Evolutionary conservation across 768 basidiomycete genomes (phyloP).

Genomic region (Thelephora aurantiotincta): DNA sequence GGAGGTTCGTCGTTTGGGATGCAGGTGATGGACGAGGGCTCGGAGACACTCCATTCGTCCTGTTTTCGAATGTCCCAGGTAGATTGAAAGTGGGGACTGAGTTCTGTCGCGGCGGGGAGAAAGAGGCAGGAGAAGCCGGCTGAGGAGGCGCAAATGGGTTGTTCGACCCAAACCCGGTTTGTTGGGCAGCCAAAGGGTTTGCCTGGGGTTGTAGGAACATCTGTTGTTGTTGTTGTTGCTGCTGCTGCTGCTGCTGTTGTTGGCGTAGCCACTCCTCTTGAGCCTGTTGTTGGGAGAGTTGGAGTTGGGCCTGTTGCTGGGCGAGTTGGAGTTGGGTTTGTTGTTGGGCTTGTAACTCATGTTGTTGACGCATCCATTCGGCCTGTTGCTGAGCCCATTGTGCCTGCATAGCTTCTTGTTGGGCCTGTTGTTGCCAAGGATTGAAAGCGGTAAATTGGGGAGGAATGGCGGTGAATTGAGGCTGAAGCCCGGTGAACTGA

Average conservation of each 20-base stretch:
- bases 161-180: slow-evolving; percentile 83
- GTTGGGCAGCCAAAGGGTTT: slow-evolving; percentile 33
- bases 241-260: slow-evolving; percentile 31
- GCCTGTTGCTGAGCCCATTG: slow-evolving; percentile 16
- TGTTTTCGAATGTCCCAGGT: slow-evolving; percentile 48
- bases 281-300: slow-evolving; percentile 47
- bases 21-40: slow-evolving; percentile 26
- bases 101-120: slow-evolving; percentile 13
- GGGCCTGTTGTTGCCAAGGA: slow-evolving; percentile 84
- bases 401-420: slow-evolving; percentile 75
- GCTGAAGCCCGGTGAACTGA: slow-evolving; percentile 39
- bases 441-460: slow-evolving; percentile 91
- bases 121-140: slow-evolving; percentile 18
- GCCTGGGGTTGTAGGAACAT: slow-evolving; percentile 27
- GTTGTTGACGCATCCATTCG: slow-evolving; percentile 35
- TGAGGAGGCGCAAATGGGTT: slow-evolving; percentile 74
- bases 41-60: slow-evolving; percentile 20
- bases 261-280: slow-evolving; percentile 40
- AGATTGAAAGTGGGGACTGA: slow-evolving; percentile 48
- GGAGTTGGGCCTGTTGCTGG: slow-evolving; percentile 37
- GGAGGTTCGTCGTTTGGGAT: slow-evolving; percentile 23
- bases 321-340: slow-evolving; percentile 32
- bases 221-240: slow-evolving; percentile 22
- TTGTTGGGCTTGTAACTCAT: slow-evolving; percentile 36
- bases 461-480: slow-evolving; percentile 63